Conservation (phyloP, 306 rosid species). For the Coriaria nepalensis region DNA sequence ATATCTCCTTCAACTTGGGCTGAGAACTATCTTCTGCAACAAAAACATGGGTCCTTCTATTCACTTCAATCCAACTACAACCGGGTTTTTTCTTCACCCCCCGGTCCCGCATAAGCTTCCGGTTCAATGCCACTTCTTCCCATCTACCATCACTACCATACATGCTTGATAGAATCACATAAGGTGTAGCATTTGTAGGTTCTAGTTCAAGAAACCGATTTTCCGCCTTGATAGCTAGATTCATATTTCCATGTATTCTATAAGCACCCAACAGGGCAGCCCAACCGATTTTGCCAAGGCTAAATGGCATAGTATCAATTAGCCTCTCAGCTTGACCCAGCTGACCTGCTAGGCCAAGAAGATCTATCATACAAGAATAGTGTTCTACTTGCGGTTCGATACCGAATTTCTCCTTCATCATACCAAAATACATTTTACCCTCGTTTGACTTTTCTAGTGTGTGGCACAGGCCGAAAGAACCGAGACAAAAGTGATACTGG, state of each 20-base stretch:
- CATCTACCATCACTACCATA: slow-evolving; percentile 56
- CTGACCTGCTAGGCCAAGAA: slow-evolving; percentile 66
- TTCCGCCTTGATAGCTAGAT: slow-evolving; percentile 64
- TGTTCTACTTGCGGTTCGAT: slow-evolving; percentile 65
- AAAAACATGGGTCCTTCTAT: slow-evolving; percentile 41
- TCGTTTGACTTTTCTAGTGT: slow-evolving; percentile 68
- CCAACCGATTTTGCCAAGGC: slow-evolving; percentile 58
- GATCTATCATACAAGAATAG: slow-evolving; percentile 78
- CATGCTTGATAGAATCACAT: slow-evolving; percentile 53
- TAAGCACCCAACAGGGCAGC: slow-evolving; percentile 77
- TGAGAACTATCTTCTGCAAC: slow-evolving; percentile 75
- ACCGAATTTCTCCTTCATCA: slow-evolving; percentile 63
- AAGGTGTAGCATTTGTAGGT: slow-evolving; percentile 54
- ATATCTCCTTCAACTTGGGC: slow-evolving; percentile 55
- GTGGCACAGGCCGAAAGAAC: slow-evolving; percentile 68
- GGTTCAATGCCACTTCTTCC: slow-evolving; percentile 45
- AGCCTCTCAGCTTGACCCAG: slow-evolving; percentile 55
- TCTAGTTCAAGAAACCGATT: slow-evolving; percentile 43
- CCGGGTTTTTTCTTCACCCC: slow-evolving; percentile 81
- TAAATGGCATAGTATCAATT: slow-evolving; percentile 60
- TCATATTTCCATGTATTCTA: slow-evolving; percentile 70
- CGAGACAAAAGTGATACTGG: slow-evolving; percentile 55
- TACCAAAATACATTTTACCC: slow-evolving; percentile 49
- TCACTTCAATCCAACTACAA: slow-evolving; percentile 75
- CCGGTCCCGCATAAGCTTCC: slow-evolving; percentile 56